Base-by-base conservation (phyloP, 257 asterid genomes). In the Sherardia arvensis region DNA sequence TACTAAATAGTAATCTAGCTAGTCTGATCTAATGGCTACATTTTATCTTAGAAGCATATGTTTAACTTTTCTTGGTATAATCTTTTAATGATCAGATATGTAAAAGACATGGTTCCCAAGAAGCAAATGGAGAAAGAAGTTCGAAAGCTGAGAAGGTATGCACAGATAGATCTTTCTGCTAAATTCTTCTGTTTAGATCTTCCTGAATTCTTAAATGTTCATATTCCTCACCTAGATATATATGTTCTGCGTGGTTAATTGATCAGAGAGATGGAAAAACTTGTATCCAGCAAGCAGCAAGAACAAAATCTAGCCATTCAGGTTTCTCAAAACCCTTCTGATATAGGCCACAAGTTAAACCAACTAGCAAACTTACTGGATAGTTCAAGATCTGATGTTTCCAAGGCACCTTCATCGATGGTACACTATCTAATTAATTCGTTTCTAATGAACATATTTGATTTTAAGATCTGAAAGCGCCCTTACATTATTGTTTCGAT, bases 71-170 rank as follows among this genome's bases (percentile, higher is more conserved):
- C 6, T 23, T 20, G 18, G 36, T n/a, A 53, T 21, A 14, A 40
- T 60, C 23, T 12, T 61, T 61, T 36, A 20, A 32, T 66, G 38
- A 61, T 64, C 79, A 91, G 97, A 57, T 77, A 78, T 66, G 30
- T 76, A 73, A 79, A 66, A 68, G 76, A 68, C 48, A 64, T 78
- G 83, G 76, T 74, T 66, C 75, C 95, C 65, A 83, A 77, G 56
- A 71, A 79, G 79, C 78, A 69, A 58, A 62, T 88, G 67, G 87
- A 88, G 74, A 81, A 80, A 70, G 95, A 88, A 80, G 70, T 88
- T 48, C 75, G 74, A 61, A 83, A 74, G 76, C 74, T 88, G 63
- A 84, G 82, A 74, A 86, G 95, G 85, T 61, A 40, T 43, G 49
- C 15, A 43, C 18, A 14, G 1, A n/a, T n/a, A 38, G 47, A 15